Conservation (phyloP, 140 eudicot genomes). For the Oenanthe javanica region DNA sequence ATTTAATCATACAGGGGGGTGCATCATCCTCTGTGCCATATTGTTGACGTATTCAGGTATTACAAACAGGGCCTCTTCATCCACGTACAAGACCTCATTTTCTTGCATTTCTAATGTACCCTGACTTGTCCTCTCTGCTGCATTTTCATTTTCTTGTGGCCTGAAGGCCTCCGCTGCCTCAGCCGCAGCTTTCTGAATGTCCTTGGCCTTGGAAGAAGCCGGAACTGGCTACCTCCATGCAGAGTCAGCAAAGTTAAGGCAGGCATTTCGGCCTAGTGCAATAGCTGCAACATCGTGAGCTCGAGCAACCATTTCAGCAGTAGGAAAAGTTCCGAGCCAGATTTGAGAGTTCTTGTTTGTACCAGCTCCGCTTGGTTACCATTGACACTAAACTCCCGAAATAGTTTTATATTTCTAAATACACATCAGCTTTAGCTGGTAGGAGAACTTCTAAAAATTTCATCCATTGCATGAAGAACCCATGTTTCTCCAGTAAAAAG, state of each 20-base stretch:
- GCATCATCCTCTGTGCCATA: constrained; percentile 74
- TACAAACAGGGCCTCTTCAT: constrained; percentile 47
- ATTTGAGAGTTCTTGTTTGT: constrained; percentile 55
- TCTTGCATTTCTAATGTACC: constrained; percentile 10
- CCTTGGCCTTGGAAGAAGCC: constrained; percentile 40
- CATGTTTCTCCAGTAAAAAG: no score
- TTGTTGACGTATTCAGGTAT: constrained; percentile 43
- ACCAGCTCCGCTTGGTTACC: no score
- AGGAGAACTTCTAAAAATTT: no score
- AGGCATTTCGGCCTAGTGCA: constrained; percentile 60
- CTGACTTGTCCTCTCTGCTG: constrained; percentile 1
- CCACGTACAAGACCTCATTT: constrained; percentile 20
- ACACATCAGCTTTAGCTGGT: no score
- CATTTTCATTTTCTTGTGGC: constrained; percentile 7
- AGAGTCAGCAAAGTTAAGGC: constrained; percentile 77
- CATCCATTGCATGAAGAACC: no score
- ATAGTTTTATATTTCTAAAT: no score
- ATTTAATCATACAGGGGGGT: no score
- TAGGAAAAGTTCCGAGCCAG: constrained; percentile 66
- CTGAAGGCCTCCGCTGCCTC: constrained; percentile 63
- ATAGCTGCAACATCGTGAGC: constrained; percentile 83
- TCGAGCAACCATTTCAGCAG: constrained; percentile 75
- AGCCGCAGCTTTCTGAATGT: constrained; percentile 62
- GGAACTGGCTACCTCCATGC: constrained; percentile 67
- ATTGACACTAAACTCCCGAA: no score